Percentiles rank a stretch among this genome's conserved stretches.
These are phyloP conservation scores for Penicillium alfredii DNA, from an alignment of 495 filamentous ascomycete species.

Conservation along the genomic window DNA sequence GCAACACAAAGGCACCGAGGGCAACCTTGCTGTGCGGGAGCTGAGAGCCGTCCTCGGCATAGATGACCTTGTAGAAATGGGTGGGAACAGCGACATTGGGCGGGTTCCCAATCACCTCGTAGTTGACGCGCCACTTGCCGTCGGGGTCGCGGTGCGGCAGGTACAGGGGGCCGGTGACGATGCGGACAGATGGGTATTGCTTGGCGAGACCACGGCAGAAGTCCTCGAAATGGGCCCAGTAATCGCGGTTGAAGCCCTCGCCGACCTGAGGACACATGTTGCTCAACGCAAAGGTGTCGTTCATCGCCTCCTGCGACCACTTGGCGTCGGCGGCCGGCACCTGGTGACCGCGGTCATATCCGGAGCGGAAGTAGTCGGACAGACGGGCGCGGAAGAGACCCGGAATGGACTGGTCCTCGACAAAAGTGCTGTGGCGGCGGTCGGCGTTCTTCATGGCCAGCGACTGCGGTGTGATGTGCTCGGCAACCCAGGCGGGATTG, in stretches of 20 bases:
- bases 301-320: conserved; percentile 90
- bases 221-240: conserved; percentile 98
- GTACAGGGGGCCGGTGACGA: conserved; percentile 92
- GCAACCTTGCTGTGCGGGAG: conserved; percentile 63
- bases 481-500: conserved; percentile 92
- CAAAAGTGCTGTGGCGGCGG: conserved; percentile 74
- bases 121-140: conserved; percentile 89
- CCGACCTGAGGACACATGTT: conserved; percentile 99
- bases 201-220: conserved; percentile 81
- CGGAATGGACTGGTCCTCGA: conserved; percentile 75
- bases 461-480: conserved; percentile 93
- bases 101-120: conserved; percentile 94
- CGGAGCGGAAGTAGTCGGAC: conserved; percentile 86
- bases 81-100: conserved; percentile 95
- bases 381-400: conserved; percentile 83
- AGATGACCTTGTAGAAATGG: conserved; percentile 98
- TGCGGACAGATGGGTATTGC: conserved; percentile 78
- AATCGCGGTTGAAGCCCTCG: conserved; percentile 95
- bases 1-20: conserved; percentile 89
- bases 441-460: conserved; percentile 69
- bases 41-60: conserved; percentile 74
- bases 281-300: conserved; percentile 82
- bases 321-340: conserved; percentile 96
- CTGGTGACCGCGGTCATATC: conserved; percentile 68
- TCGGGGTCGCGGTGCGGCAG: conserved; percentile 77